A percentile compares a stretch with the other conserved stretches of the same genome.
Conservation (phyloP, 345 rosid species). For the Balakata baccata region DNA sequence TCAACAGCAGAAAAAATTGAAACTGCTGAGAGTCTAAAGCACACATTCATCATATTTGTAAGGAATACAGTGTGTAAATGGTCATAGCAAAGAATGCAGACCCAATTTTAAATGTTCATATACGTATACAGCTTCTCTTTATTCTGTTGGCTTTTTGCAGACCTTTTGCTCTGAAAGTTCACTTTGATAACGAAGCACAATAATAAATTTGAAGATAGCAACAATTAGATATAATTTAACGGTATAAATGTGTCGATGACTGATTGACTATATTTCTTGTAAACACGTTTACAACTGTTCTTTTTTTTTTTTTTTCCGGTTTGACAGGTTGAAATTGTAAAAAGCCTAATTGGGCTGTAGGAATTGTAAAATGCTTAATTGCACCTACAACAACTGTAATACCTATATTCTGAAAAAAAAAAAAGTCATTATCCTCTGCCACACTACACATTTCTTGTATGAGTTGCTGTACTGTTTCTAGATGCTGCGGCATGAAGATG, state of each 20-base stretch:
- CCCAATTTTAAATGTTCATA: too few relatives aligned
- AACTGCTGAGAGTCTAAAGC: not conserved
- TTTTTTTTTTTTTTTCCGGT: not conserved
- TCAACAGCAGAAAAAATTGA: not conserved
- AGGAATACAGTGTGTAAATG: too few relatives aligned
- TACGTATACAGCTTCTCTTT: too few relatives aligned
- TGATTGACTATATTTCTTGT: not conserved
- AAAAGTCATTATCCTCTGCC: not conserved
- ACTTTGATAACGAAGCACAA: not conserved
- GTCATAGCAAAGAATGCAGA: too few relatives aligned
- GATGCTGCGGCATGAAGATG: not conserved
- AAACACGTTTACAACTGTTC: not conserved
- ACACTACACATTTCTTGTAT: not conserved
- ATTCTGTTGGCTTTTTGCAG: not conserved
- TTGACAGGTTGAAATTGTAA: not conserved
- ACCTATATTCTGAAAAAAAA: conserved; percentile 2
- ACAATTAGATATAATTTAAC: not conserved
- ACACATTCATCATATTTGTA: too few relatives aligned
- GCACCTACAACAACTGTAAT: not conserved
- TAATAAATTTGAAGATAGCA: not conserved
- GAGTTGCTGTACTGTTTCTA: not conserved
- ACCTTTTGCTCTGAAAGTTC: not conserved
- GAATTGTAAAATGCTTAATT: not conserved
- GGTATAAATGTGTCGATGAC: not conserved
- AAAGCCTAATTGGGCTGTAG: not conserved